Base-by-base conservation (phyloP, 108 stramenopile genomes). In the Nitzschia inconspicua region DNA sequence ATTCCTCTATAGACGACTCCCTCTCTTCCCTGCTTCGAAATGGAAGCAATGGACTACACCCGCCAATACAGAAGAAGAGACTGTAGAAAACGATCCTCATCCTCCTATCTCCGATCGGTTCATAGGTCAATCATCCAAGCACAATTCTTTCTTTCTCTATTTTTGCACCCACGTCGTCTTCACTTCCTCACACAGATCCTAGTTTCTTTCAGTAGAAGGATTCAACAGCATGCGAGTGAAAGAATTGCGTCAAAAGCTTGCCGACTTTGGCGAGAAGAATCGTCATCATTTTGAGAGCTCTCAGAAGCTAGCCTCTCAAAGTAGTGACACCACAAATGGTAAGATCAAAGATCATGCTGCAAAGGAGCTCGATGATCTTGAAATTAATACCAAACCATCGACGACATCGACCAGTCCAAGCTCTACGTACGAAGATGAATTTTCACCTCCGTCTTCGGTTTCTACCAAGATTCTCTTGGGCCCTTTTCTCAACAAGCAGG, bases 141-240 rank as follows among this genome's bases (percentile, higher is more conserved):
- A n/a, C n/a, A n/a, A n/a, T n/a, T n/a, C n/a, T n/a, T n/a, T n/a
- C n/a, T n/a, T n/a, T n/a, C n/a, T n/a, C n/a, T n/a, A n/a, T n/a
- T n/a, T n/a, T n/a, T n/a, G n/a, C n/a, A n/a, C n/a, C n/a, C n/a
- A n/a, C n/a, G n/a, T n/a, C n/a, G n/a, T n/a, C n/a, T n/a, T n/a
- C n/a, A n/a, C n/a, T n/a, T n/a, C n/a, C n/a, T n/a, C n/a, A n/a
- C n/a, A n/a, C n/a, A n/a, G n/a, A n/a, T n/a, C n/a, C n/a, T n/a
- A n/a, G n/a, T n/a, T n/a, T n/a, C n/a, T n/a, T n/a, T n/a, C n/a
- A n/a, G n/a, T n/a, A n/a, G n/a, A n/a, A n/a, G n/a, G n/a, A n/a
- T n/a, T n/a, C n/a, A n/a, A n/a, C 57, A 63, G 37, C 29, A 65
- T 72, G 63, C 56, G 56, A 27, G 71, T 65, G n/a, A 72, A 62